A percentile compares a stretch with the other conserved stretches of the same genome.
phyloP scores from a whole-genome alignment of 2,329 filamentous ascomycete species.

The Aspergillus sp. region DNA sequence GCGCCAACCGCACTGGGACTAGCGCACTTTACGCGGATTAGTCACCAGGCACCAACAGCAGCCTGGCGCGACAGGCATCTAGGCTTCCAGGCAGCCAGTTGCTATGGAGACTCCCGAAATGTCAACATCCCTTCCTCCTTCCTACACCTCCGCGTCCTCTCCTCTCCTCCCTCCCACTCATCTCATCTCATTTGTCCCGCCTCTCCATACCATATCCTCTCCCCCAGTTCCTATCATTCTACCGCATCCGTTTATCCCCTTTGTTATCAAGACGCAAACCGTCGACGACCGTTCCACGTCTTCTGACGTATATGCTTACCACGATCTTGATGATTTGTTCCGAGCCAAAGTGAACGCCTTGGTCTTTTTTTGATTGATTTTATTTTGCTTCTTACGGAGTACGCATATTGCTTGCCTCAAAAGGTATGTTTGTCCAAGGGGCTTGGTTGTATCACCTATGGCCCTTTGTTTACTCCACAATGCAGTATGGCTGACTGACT shows the following conservation, averaged over 20 bases:
- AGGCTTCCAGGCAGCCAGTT: slow-evolving; percentile 15
- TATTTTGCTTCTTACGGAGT: too few relatives aligned
- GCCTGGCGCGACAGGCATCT: slow-evolving; percentile 6
- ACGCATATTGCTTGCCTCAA: too few relatives aligned
- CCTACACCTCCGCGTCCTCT: slow-evolving; percentile 4
- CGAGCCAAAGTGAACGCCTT: background rate
- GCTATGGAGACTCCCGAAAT: slow-evolving; percentile 26
- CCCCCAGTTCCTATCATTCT: slow-evolving; percentile 2
- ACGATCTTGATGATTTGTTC: background rate
- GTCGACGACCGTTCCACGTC: background rate
- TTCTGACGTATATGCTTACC: background rate
- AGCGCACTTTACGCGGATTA: too few relatives aligned
- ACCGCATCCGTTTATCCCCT: slow-evolving; percentile 2
- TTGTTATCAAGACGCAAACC: background rate
- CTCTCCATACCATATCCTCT: slow-evolving; percentile 7
- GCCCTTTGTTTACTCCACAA: too few relatives aligned
- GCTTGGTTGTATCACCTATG: too few relatives aligned
- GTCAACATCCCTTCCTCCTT: slow-evolving; percentile 19
- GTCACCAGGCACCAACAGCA: slow-evolving; percentile 5
- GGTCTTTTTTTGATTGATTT: too few relatives aligned
- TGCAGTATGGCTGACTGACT: too few relatives aligned
- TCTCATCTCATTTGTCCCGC: slow-evolving; percentile 8
- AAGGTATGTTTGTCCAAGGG: too few relatives aligned
- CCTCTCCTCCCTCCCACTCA: slow-evolving; percentile 6
- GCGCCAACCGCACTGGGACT: slow-evolving; percentile 7